Conservation (phyloP, 768 basidiomycete species). For the Clitopilus hobsonii region DNA sequence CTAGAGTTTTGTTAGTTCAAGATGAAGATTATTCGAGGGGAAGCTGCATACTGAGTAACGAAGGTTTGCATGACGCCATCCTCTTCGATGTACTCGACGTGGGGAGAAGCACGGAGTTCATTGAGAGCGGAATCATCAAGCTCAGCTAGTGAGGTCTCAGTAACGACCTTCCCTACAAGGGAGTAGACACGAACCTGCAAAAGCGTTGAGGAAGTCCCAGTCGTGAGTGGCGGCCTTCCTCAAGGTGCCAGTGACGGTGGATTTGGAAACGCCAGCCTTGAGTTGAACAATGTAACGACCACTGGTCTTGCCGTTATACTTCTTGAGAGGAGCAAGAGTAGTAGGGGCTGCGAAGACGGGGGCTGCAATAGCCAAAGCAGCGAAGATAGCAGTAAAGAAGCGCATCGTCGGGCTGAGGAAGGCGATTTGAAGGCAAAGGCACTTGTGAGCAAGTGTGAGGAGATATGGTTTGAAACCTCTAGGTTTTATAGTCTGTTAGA, state of each 20-base stretch:
- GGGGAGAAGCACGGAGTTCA: conserved; percentile 13
- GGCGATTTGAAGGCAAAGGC: background rate
- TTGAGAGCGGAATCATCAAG: conserved; percentile 15
- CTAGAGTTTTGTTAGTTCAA: conserved; percentile 11
- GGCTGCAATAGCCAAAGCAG: conserved; percentile 6
- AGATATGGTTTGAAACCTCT: background rate
- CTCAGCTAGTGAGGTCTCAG: conserved; percentile 1
- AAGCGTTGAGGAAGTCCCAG: conserved; percentile 25
- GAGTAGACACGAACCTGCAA: conserved; percentile 19
- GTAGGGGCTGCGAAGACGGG: conserved; percentile 14
- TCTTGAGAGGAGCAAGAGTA: conserved; percentile 16
- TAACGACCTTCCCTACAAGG: background rate
- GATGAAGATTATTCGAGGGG: background rate
- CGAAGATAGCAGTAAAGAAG: conserved; percentile 7
- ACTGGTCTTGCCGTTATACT: conserved; percentile 16
- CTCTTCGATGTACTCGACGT: conserved; percentile 19
- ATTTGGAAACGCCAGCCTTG: conserved; percentile 19
- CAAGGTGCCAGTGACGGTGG: conserved; percentile 10
- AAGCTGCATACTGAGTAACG: conserved; percentile 14
- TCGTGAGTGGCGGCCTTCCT: conserved; percentile 10
- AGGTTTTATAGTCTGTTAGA: background rate
- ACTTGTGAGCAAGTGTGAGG: conserved; percentile 1
- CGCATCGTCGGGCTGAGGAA: conserved; percentile 3
- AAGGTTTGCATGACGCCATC: conserved; percentile 21
- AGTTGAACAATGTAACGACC: conserved; percentile 26